phyloP scores from a whole-genome alignment of 2,329 filamentous ascomycete species.

The Boeremia lycopersici region DNA sequence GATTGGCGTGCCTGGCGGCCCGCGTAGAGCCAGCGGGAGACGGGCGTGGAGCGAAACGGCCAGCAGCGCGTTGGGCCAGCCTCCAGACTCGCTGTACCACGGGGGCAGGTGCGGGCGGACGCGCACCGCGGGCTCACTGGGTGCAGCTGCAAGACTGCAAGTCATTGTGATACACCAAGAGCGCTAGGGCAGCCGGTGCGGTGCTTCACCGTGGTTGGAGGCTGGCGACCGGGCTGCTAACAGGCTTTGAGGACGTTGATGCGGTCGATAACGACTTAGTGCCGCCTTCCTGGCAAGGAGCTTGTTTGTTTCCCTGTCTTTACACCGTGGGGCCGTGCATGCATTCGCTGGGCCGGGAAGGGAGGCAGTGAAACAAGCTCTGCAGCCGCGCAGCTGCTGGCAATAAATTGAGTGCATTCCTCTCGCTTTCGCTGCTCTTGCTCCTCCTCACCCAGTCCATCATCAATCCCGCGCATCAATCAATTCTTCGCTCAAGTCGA shows the following conservation, averaged over 20 bases:
- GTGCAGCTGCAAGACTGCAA: not conserved
- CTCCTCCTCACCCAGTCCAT: conserved; percentile 7
- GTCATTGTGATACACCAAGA: conserved; percentile 6
- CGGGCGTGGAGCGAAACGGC: not conserved
- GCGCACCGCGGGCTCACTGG: not conserved
- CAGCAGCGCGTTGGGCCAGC: not conserved
- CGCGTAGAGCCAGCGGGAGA: not conserved
- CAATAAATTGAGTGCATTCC: conserved; percentile 23
- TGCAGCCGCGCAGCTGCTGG: conserved; percentile 5
- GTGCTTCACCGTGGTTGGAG: conserved; percentile 1
- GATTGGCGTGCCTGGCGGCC: conserved; percentile 9
- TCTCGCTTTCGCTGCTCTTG: conserved; percentile 10
- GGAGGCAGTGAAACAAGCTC: conserved; percentile 17
- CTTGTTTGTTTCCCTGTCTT: conserved; percentile 13
- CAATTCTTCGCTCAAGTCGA: conserved; percentile 9
- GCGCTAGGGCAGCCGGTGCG: conserved; percentile 1
- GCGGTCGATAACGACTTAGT: not conserved
- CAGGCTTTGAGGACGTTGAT: conserved; percentile 10
- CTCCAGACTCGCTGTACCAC: conserved; percentile 8
- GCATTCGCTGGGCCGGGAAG: conserved; percentile 9
- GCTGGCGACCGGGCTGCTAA: conserved; percentile 1
- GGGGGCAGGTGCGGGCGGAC: not conserved
- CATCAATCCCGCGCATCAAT: not conserved
- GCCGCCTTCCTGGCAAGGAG: conserved; percentile 12
- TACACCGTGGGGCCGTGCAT: conserved; percentile 6